Conservation (phyloP, 169 alveolate genomes). For the Sarcocystis neurona region DNA sequence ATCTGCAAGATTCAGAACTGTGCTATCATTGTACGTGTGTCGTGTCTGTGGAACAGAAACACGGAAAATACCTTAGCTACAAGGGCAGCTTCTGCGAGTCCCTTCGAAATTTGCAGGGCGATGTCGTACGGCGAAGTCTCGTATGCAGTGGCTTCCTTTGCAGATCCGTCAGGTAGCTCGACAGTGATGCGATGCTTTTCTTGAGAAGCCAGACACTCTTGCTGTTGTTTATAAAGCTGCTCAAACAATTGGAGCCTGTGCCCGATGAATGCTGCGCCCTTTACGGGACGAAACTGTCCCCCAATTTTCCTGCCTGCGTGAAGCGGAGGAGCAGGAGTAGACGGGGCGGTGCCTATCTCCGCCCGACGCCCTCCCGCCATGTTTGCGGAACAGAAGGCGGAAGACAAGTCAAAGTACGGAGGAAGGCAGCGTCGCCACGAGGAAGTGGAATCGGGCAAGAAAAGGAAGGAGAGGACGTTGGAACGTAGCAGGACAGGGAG, state of each 20-base stretch:
- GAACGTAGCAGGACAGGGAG: too few species aligned
- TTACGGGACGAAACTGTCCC: background rate
- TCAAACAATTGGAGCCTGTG: conserved; percentile 42
- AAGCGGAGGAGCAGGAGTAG: too few species aligned
- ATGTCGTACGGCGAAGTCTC: conserved; percentile 92
- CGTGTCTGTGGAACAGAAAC: background rate
- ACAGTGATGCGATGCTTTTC: conserved; percentile 81
- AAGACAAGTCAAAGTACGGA: too few species aligned
- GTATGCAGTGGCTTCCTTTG: conserved; percentile 83
- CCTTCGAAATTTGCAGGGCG: conserved; percentile 87
- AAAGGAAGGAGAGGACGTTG: too few species aligned
- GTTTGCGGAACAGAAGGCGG: too few species aligned
- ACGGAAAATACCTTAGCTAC: conserved; percentile 89
- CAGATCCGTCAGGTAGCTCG: conserved; percentile 89
- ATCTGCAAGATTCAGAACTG: too few species aligned
- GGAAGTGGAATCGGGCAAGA: too few species aligned
- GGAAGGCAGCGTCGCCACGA: too few species aligned
- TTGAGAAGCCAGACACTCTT: conserved; percentile 41
- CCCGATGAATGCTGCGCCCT: conserved; percentile 34
- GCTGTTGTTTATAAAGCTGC: conserved; percentile 64
- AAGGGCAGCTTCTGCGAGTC: conserved; percentile 84
- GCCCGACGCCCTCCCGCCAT: conserved; percentile 7
- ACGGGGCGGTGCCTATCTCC: conserved; percentile 1
- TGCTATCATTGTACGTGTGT: background rate
- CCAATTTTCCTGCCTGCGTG: background rate